A percentile compares a stretch with the other conserved stretches of the same genome.
These are phyloP conservation scores for Digitaria exilis DNA, from an alignment of 202 grass and related monocot species.

Conservation along the genomic window DNA sequence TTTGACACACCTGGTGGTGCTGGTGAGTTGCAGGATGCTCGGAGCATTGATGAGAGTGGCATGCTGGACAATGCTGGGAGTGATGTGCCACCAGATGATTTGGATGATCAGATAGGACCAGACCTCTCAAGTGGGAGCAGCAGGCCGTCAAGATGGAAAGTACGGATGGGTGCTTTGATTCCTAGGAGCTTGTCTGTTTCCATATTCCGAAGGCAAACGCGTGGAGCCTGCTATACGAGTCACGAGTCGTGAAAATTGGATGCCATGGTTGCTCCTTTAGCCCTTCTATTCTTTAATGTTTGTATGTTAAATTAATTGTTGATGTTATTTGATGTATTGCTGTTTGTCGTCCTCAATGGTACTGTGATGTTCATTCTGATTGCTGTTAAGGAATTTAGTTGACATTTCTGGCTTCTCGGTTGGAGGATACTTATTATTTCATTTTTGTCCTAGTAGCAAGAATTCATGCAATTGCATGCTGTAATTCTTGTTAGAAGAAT, in stretches of 20 bases:
- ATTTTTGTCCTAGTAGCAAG: constrained; percentile 14
- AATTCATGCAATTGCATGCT: constrained; percentile 36
- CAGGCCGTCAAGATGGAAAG: constrained; percentile 61
- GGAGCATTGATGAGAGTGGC: constrained; percentile 67
- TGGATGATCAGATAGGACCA: constrained; percentile 51
- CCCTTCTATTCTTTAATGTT: constrained; percentile 45
- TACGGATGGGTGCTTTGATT: constrained; percentile 40
- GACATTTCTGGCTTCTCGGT: constrained; percentile 6
- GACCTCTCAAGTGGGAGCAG: constrained; percentile 51
- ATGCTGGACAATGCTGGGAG: constrained; percentile 71
- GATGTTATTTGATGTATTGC: constrained; percentile 23
- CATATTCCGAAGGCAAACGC: constrained; percentile 44
- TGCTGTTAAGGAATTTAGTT: constrained; percentile 27
- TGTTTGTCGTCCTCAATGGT: constrained; percentile 37
- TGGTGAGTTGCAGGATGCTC: constrained; percentile 52
- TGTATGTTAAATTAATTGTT: constrained; percentile 39
- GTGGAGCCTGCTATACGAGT: constrained; percentile 20
- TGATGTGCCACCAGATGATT: constrained; percentile 50
- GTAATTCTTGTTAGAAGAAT: constrained; percentile 43
- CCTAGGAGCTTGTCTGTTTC: constrained; percentile 65
- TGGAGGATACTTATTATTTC: constrained; percentile 32
- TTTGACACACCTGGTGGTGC: constrained; percentile 51
- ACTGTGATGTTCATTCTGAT: constrained; percentile 26
- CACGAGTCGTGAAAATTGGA: constrained; percentile 20
- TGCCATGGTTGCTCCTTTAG: constrained; percentile 36